These are phyloP conservation scores for Paradendryphiella salina DNA, from an alignment of 2,329 filamentous ascomycete genomes.

Conservation along the genomic window DNA sequence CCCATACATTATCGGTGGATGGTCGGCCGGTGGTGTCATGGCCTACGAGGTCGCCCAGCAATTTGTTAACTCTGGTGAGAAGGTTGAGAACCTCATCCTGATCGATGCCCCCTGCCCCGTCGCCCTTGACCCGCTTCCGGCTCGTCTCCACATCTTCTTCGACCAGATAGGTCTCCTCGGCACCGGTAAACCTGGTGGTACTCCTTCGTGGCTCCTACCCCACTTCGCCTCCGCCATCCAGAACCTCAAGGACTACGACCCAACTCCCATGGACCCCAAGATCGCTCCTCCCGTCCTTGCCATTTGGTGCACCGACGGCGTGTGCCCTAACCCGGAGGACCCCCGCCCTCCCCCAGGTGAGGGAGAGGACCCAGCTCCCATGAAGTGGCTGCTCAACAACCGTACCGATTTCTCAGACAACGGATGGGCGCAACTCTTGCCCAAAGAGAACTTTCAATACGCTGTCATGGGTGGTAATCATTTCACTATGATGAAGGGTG, in stretches of 20 bases:
- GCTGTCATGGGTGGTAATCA: constrained; percentile 73
- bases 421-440: constrained; percentile 69
- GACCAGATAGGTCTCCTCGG: constrained; percentile 72
- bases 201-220: constrained; percentile 72
- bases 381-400: constrained; percentile 72
- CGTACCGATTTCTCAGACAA: constrained; percentile 71
- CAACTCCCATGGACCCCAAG: constrained; percentile 63
- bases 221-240: constrained; percentile 72
- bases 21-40: constrained; percentile 60
- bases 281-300: constrained; percentile 64
- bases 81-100: constrained; percentile 56
- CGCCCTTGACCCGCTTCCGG: constrained; percentile 55
- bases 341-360: constrained; percentile 66
- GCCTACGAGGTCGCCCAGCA: constrained; percentile 57
- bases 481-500: constrained; percentile 75
- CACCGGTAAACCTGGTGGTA: constrained; percentile 60
- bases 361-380: constrained; percentile 57
- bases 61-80: constrained; percentile 54
- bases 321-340: constrained; percentile 68
- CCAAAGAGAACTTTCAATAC: constrained; percentile 63
- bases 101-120: constrained; percentile 60
- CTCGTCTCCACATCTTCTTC: constrained; percentile 70
- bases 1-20: constrained; percentile 59
- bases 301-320: constrained; percentile 74
- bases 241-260: constrained; percentile 70